A percentile compares a stretch with the other conserved stretches of the same genome.
These are phyloP conservation scores for Trametes cubensis DNA, from an alignment of 768 basidiomycete species.

Conservation along the genomic window DNA sequence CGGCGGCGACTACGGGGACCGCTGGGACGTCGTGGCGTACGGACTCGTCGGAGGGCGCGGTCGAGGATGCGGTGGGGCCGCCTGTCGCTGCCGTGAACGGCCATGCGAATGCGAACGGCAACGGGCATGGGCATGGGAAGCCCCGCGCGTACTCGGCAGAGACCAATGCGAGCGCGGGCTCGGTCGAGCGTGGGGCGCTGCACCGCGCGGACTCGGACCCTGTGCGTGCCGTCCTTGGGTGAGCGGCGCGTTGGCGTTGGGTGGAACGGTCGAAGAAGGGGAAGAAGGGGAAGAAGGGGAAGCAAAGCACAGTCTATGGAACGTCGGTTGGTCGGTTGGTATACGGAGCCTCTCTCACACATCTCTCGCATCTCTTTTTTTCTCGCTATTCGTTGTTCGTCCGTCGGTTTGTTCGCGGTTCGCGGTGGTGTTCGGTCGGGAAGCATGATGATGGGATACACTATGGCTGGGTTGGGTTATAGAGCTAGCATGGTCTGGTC, in stretches of 20 bases:
- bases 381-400: too few species aligned
- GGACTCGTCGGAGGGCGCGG: conserved; percentile 14
- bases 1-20: conserved; percentile 17
- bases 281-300: too few species aligned
- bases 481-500: too few species aligned
- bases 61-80: conserved; percentile 1
- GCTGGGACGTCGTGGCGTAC: conserved; percentile 32
- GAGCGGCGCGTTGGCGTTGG: conserved; percentile 9
- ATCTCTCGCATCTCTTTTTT: too few species aligned
- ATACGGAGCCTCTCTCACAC: too few species aligned
- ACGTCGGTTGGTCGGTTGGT: too few species aligned
- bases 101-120: conserved; percentile 4
- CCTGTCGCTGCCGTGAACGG: not conserved
- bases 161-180: conserved; percentile 3
- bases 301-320: too few species aligned
- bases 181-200: conserved; percentile 8
- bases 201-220: conserved; percentile 27
- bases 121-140: conserved; percentile 14
- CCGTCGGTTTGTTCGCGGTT: too few species aligned
- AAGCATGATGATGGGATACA: too few species aligned
- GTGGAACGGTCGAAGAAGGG: too few species aligned
- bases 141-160: conserved; percentile 25
- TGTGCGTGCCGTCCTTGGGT: conserved; percentile 9
- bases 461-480: too few species aligned
- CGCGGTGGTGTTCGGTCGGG: too few species aligned